Evolutionary conservation across 2,329 filamentous ascomycete genomes (phyloP), one percentile per base, ranked within the genome.

Genomic region (Drechslerella stenobrocha): DNA sequence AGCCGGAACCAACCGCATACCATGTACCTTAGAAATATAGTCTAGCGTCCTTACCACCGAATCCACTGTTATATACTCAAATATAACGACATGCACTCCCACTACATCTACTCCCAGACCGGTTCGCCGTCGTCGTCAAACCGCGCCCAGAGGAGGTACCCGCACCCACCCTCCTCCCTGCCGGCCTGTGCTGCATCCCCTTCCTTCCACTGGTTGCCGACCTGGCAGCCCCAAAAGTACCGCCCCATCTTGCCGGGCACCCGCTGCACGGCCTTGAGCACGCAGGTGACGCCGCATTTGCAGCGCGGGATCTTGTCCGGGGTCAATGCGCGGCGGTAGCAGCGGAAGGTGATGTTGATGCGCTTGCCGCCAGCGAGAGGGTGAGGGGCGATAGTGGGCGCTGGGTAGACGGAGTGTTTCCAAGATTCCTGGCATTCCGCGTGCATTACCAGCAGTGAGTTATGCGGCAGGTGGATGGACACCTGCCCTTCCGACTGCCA

Each of bases 351-450:
- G 75, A 98, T 83, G 74, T 97, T 97, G 72, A 98, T 91, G 37
- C 93, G 82, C 70, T 84, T 86, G 72, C 85, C 90, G 0, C 87
- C 87, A 0, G 91, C 83, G 0, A 96, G 75, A 0, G 91, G 89
- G 75, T 98, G 93, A 0, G 90, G 89, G 69, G 90, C 87, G 63
- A 97, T 88, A 2, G 86, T 84, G 48, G 81, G 80, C 0, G 88
- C 86, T 0, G 90, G 88, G 0, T 85, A 81, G 42, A 98, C 88
- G 71, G 66, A 70, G 76, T 98, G 93, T 76, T 96, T 97, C 90
- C 90, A 97, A 74, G 88, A 87, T 74, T 97, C 92, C 74, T 97
- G 92, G 89, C 96, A 97, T 75, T 95, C 90, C 0, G 92, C 91
- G 74, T 97, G 91, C 93, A 98, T 97, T 7, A 97, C 81, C 0